These are phyloP conservation scores for Penicillium cosmopolitanum DNA, from an alignment of 495 filamentous ascomycete species.

Conservation along the genomic window DNA sequence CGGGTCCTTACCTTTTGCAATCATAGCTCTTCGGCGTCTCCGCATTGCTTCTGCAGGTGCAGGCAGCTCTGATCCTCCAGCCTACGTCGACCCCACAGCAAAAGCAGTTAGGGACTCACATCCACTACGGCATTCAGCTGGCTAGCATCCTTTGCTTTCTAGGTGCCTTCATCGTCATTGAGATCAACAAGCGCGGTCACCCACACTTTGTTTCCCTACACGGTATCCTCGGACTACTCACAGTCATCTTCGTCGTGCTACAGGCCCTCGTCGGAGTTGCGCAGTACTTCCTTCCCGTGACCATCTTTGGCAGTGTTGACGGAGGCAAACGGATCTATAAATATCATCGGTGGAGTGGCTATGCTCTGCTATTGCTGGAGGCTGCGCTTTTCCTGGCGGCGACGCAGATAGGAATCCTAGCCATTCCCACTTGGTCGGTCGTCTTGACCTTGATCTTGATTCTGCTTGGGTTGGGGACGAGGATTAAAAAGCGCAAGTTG, in stretches of 20 bases:
- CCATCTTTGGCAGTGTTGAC: constrained; percentile 73
- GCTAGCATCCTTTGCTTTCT: constrained; percentile 63
- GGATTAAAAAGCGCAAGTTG: constrained; percentile 84
- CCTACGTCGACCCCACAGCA: constrained; percentile 77
- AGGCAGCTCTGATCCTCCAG: constrained; percentile 84
- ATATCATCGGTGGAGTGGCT: constrained; percentile 83
- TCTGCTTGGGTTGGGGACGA: constrained; percentile 69
- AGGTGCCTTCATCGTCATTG: constrained; percentile 74
- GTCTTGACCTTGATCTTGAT: constrained; percentile 62
- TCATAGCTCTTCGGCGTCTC: constrained; percentile 72
- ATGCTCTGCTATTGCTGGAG: constrained; percentile 68
- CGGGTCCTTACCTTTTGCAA: not conserved
- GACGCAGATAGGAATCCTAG: constrained; percentile 59
- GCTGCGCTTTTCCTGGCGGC: constrained; percentile 76
- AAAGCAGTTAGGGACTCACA: constrained; percentile 70
- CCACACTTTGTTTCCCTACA: constrained; percentile 78
- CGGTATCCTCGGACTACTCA: constrained; percentile 76
- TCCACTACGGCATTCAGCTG: constrained; percentile 69
- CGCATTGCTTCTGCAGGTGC: constrained; percentile 71
- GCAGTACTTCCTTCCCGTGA: constrained; percentile 68
- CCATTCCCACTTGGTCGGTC: constrained; percentile 73
- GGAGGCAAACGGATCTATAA: constrained; percentile 85
- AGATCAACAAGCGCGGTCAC: constrained; percentile 74
- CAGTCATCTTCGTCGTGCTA: constrained; percentile 68
- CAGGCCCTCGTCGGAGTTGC: constrained; percentile 81